phyloP scores from a whole-genome alignment of 768 basidiomycete species.

The Fomitopsis serialis region DNA sequence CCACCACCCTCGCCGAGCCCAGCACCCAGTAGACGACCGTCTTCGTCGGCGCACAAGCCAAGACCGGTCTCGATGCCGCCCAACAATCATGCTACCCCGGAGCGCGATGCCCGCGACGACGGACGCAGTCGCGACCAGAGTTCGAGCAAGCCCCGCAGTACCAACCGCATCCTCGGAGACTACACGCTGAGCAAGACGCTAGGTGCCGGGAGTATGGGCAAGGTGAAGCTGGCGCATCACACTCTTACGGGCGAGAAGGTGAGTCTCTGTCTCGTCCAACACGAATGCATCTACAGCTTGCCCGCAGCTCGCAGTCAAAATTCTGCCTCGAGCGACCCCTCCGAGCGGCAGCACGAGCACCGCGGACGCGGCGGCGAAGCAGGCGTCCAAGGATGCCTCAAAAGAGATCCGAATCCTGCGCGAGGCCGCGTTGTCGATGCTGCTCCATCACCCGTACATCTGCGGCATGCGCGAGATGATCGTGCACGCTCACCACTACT shows the following conservation, averaged over 20 bases:
- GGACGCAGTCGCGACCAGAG: constrained; percentile 4
- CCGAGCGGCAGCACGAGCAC: constrained; percentile 43
- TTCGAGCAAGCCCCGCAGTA: constrained; percentile 23
- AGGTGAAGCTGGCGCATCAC: constrained; percentile 94
- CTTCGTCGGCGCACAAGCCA: constrained; percentile 31
- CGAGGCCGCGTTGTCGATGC: constrained; percentile 91
- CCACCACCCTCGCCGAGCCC: background rate
- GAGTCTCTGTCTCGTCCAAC: constrained; percentile 19
- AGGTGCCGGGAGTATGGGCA: constrained; percentile 98
- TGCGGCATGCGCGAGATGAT: constrained; percentile 99
- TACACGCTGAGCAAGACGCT: constrained; percentile 96
- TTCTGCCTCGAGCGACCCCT: constrained; percentile 79
- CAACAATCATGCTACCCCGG: constrained; percentile 28
- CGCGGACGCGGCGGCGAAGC: constrained; percentile 63
- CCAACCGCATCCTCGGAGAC: constrained; percentile 74
- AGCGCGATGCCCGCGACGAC: constrained; percentile 17
- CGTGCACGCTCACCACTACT: constrained; percentile 95
- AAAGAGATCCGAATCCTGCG: constrained; percentile 96
- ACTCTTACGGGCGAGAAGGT: constrained; percentile 91
- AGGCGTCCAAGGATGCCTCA: constrained; percentile 83
- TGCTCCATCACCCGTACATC: constrained; percentile 97
- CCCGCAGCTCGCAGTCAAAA: constrained; percentile 92
- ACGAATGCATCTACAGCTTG: background rate
- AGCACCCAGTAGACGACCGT: constrained; percentile 11
- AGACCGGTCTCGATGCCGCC: constrained; percentile 77